A percentile compares a stretch with the other conserved stretches of the same genome.
Conservation (phyloP, 306 rosid genomes). For the Ormosia semicastrata region DNA sequence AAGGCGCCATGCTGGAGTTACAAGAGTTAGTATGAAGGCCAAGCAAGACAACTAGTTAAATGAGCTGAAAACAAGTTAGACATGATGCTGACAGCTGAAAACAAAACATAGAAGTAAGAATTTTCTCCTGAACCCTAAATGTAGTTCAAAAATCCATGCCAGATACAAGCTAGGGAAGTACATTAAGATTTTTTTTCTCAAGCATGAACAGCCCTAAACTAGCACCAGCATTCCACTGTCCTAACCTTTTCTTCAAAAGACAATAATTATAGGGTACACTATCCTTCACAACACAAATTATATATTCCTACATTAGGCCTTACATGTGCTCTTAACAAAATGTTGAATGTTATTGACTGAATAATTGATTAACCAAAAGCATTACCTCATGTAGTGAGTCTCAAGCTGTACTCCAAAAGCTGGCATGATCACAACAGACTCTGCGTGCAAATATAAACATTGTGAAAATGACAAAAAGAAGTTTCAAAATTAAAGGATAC, state of each 20-base stretch:
- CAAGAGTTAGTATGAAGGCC: neutral
- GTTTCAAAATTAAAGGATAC: constrained; percentile 3
- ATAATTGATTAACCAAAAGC: constrained; percentile 1
- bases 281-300: neutral
- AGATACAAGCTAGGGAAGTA: neutral
- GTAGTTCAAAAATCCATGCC: neutral
- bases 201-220: constrained; percentile 19
- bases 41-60: constrained; percentile 12
- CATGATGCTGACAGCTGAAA: constrained; percentile 15
- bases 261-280: neutral
- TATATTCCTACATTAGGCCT: neutral
- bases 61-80: neutral
- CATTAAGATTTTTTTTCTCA: neutral
- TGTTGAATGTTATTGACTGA: neutral
- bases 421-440: constrained; percentile 82
- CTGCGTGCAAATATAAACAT: constrained; percentile 42
- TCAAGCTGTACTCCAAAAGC: constrained; percentile 95
- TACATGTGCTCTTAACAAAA: neutral
- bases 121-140: neutral
- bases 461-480: neutral
- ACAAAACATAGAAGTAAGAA: neutral
- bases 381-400: constrained; percentile 70
- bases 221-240: neutral
- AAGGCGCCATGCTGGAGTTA: neutral
- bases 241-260: neutral